Conservation (phyloP, 345 rosid genomes). For the Linum trigynum region DNA sequence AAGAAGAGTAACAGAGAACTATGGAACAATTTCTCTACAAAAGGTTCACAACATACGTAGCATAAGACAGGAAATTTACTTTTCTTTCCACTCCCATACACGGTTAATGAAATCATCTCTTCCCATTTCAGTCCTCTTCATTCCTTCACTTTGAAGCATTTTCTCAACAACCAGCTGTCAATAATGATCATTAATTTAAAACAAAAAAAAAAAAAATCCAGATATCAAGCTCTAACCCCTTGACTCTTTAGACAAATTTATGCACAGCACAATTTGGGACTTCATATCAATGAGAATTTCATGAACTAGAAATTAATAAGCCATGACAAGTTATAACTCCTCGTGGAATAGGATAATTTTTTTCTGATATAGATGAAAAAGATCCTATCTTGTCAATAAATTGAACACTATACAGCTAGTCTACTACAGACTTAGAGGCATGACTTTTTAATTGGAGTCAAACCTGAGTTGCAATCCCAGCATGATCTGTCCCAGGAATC, state of each 20-base stretch:
- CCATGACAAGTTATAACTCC: background rate
- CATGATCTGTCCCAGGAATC: conserved; percentile 99
- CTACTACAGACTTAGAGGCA: background rate
- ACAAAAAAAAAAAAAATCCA: background rate
- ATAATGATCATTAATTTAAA: background rate
- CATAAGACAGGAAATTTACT: conserved; percentile 35
- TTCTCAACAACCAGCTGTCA: conserved; percentile 60
- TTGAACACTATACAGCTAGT: background rate
- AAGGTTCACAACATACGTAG: background rate
- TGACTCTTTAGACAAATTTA: background rate
- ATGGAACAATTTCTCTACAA: background rate
- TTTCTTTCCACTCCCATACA: conserved; percentile 98
- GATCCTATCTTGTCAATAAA: conserved; percentile 13
- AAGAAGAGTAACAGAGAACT: background rate
- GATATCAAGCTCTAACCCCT: background rate
- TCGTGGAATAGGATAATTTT: background rate
- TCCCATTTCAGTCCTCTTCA: conserved; percentile 64
- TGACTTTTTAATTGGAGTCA: conserved; percentile 12
- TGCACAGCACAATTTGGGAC: background rate
- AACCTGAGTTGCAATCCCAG: conserved; percentile 98
- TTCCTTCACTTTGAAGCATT: conserved; percentile 92
- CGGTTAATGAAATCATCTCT: conserved; percentile 83
- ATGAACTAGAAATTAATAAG: background rate
- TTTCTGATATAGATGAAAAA: conserved; percentile 27
- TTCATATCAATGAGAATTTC: background rate